These are phyloP conservation scores for Microdochium nivale DNA, from an alignment of 2,329 filamentous ascomycete species.

Conservation along the genomic window DNA sequence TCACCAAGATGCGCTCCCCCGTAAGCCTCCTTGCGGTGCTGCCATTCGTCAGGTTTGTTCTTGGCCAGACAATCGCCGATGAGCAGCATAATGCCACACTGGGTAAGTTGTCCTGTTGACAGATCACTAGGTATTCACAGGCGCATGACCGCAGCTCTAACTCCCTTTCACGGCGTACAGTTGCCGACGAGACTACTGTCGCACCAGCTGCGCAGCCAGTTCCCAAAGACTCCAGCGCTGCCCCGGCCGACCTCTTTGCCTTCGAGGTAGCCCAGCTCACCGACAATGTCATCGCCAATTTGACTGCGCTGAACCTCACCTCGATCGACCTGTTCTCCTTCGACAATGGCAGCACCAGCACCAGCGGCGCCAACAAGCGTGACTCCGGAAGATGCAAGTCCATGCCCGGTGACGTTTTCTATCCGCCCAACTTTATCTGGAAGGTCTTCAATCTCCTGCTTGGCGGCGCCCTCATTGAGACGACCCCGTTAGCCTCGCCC, in stretches of 20 bases:
- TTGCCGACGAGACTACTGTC: constrained; percentile 3
- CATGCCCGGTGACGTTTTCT: constrained; percentile 17
- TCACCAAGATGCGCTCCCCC: not conserved
- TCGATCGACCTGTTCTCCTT: constrained; percentile 15
- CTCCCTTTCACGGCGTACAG: not conserved
- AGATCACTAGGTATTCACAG: not conserved
- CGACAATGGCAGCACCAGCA: constrained; percentile 1
- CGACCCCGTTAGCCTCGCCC: constrained; percentile 20
- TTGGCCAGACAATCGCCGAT: not conserved
- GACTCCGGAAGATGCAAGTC: constrained; percentile 14
- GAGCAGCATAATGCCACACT: not conserved
- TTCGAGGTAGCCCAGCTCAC: constrained; percentile 13
- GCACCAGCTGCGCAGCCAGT: not conserved
- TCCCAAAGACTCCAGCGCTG: constrained; percentile 1
- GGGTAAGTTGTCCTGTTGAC: not conserved
- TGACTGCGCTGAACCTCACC: constrained; percentile 9
- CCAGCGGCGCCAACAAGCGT: not conserved
- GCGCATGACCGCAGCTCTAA: not conserved
- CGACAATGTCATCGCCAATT: constrained; percentile 10
- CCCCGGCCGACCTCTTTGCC: not conserved
- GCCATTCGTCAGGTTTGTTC: not conserved
- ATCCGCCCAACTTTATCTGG: constrained; percentile 17
- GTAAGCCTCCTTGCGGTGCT: not conserved
- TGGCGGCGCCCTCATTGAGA: constrained; percentile 21
- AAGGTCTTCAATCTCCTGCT: constrained; percentile 15